These are phyloP conservation scores for Paramecium octaurelia DNA, from an alignment of 73 alveolate species.

Conservation along the genomic window DNA sequence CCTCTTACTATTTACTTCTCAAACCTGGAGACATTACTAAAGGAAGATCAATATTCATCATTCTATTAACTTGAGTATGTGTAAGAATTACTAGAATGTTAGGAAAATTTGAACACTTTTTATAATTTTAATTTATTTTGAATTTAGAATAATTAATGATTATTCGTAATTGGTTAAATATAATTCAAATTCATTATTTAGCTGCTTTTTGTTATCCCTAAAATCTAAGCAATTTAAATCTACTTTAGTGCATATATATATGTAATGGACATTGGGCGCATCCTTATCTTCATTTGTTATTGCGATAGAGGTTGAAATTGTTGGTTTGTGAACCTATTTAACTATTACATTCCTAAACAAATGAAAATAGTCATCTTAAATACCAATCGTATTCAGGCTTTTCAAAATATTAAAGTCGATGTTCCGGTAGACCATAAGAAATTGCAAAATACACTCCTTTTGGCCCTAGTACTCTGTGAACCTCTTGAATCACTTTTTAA, in stretches of 20 bases:
- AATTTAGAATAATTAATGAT: not conserved
- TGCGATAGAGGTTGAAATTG: conserved; percentile 80
- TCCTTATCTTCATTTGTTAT: conserved; percentile 93
- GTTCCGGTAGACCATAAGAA: conserved; percentile 93
- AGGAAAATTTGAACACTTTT: not conserved
- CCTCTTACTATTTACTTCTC: too few relatives aligned
- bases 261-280: conserved; percentile 91
- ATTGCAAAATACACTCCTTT: conserved; percentile 94
- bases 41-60: not conserved
- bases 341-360: conserved; percentile 66
- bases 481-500: conserved; percentile 87
- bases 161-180: not conserved
- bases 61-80: not conserved
- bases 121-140: not conserved
- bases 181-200: not conserved
- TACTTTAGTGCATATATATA: conserved; percentile 82
- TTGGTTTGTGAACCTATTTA: conserved; percentile 92
- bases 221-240: not conserved
- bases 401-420: conserved; percentile 83
- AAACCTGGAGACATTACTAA: too few relatives aligned
- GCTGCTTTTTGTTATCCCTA: conserved; percentile 32
- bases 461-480: conserved; percentile 90
- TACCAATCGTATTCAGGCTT: conserved; percentile 82
- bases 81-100: not conserved
- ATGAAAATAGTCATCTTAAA: not conserved